Base-by-base conservation (phyloP, 139 green algal genomes). In the Asterochloris erici region DNA sequence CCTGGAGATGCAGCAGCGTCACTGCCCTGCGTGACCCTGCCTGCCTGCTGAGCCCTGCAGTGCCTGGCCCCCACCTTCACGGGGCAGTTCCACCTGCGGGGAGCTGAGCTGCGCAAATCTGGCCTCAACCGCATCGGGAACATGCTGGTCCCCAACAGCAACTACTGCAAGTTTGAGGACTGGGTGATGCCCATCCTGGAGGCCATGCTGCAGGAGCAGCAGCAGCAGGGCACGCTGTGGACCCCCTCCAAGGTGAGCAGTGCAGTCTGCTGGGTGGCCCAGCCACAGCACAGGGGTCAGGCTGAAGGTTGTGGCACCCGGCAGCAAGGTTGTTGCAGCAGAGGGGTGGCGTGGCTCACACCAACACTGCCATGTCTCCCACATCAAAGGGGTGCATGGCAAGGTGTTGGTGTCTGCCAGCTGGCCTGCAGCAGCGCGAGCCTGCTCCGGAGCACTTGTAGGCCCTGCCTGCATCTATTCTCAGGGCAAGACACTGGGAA, bases 101-200 rank as follows among this genome's bases (percentile, higher is more conserved):
- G 96, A n/a, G 79, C 90, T 11, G 93, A 97, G n/a, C 91, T 99
- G 81, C 89, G 96, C 12, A 79, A 81, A 81, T 82, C 84, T 23
- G 97, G 97, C 26, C 88, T 98, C 14, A 99, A 99, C 87, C 92
- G 97, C 64, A 97, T 99, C 24, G 97, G 97, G 79, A 99, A 99
- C 94, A 95, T 99, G 92, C 84, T 99, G 69, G 93, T 99, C n/a
- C 97, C 97, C 74, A 99, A 99, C 89, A 90, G 89, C 83, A 99
- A 99, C 88, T 99, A 99, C 92, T 99, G 96, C 92, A 86, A 89
- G 62, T 99, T 99, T 89, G 97, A 99, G 87, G 97, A 99, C 84
- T 99, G 96, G 96, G 94, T 99, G 76, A 97, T 98, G 90, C 97
- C 97, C 21, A 94, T 99, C 19, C 89, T 99, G 81, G 95, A 99